Base-by-base conservation (phyloP, 2,329 filamentous ascomycete genomes). In the Penicillium sclerotigenum region DNA sequence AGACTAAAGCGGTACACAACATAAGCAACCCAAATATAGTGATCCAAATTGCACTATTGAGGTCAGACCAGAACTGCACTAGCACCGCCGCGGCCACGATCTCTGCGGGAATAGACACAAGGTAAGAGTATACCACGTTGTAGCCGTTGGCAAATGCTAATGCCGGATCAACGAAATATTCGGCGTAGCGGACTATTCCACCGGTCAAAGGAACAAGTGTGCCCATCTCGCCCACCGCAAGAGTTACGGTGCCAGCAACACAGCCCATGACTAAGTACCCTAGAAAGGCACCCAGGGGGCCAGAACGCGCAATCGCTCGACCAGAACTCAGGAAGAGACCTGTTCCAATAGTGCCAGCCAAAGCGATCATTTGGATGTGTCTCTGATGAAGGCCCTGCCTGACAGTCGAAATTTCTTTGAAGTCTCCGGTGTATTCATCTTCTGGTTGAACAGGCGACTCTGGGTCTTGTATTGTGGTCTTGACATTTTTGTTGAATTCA, bases 251-350 rank as follows among this genome's bases (percentile, higher is more conserved):
- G 18, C 38, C 56, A 4, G 56, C 50, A 22, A 47, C 52, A 31
- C 49, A 51, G 5, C 56, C 56, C 56, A 58, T 58, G 13, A 58
- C 22, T n/a, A 58, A 36, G 40, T 58, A 58, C 13, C 47, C 56
- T 24, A 58, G 28, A 20, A 58, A 49, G 20, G 56, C 56, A 4
- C 56, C 56, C 8, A 48, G 36, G 11, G 56, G 56, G n/a, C 56
- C 56, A 43, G 52, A 47, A 29, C 37, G 47, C 5, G 56, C 48
- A 38, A 58, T 56, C n/a, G 47, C 56, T 31, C 51, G 43, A 31
- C 56, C 56, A 7, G 56, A 58, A 26, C 47, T 58, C 16, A 58
- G 38, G 33, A 58, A 58, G n/a, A 58, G 43, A 9, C 56, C 56
- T 28, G 56, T 58, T 51, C 51, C 56, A 34, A 47, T 56, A 10